phyloP scores from a whole-genome alignment of 1,139 yeast genomes.

The Debaryomyces psychrophilus region DNA sequence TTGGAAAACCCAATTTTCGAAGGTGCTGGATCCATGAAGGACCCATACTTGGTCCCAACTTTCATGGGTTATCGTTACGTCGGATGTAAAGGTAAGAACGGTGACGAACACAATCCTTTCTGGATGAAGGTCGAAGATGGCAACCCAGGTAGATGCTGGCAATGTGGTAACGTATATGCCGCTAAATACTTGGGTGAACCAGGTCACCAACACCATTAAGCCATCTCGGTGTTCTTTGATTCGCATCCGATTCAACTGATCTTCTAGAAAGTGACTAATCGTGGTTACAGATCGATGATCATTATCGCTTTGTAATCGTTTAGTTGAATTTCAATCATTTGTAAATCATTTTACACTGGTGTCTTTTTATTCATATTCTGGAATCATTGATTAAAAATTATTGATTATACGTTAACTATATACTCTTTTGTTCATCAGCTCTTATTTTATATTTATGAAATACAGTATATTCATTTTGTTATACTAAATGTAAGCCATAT shows the following conservation, averaged over 20 bases:
- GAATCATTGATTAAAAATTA: constrained; percentile 1
- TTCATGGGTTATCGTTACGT: constrained; percentile 93
- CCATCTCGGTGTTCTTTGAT: neutral
- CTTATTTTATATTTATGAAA: constrained; percentile 7
- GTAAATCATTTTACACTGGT: neutral
- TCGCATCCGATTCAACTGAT: neutral
- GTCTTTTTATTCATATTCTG: neutral
- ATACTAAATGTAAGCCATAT: neutral
- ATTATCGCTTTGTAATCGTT: neutral
- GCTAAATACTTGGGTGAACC: constrained; percentile 88
- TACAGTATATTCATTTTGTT: constrained; percentile 6
- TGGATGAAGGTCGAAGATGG: constrained; percentile 92
- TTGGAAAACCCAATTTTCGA: constrained; percentile 83
- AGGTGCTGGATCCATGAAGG: constrained; percentile 84
- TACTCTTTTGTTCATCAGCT: constrained; percentile 6
- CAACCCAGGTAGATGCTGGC: constrained; percentile 95
- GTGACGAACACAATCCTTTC: constrained; percentile 86
- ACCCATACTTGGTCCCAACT: constrained; percentile 88
- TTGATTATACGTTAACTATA: constrained; percentile 2
- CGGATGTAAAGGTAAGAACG: constrained; percentile 92
- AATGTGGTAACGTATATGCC: constrained; percentile 94
- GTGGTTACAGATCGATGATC: neutral
- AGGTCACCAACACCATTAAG: constrained; percentile 56
- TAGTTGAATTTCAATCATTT: constrained; percentile 1
- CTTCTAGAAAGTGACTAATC: constrained; percentile 4